Evolutionary conservation across 768 basidiomycete species (phyloP).

Genomic region (Brasilioporus rufonigricans): DNA sequence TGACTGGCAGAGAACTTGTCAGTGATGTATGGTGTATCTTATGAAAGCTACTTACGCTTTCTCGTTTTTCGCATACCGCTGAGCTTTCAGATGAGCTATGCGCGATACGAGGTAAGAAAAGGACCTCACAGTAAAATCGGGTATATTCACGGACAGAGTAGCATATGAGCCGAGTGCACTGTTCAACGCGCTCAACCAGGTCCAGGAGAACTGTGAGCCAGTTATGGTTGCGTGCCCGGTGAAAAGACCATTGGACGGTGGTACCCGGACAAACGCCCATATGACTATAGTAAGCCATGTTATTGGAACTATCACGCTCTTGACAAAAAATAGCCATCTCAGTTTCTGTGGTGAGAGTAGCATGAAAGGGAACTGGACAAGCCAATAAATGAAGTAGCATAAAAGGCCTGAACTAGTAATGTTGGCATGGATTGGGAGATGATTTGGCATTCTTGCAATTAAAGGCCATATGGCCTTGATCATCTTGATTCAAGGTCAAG

Average conservation of each 20-base stretch:
- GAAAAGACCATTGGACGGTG: conserved; percentile 59
- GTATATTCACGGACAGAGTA: conserved; percentile 75
- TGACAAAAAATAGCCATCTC: conserved; percentile 73
- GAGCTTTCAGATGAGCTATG: conserved; percentile 1
- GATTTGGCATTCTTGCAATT: conserved; percentile 60
- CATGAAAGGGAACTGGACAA: conserved; percentile 73
- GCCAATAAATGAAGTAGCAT: conserved; percentile 77
- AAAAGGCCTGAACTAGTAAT: conserved; percentile 71
- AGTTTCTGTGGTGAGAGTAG: conserved; percentile 76
- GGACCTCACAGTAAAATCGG: conserved; percentile 66
- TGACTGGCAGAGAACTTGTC: conserved; percentile 40
- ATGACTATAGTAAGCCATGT: conserved; percentile 71
- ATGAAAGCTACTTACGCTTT: conserved; percentile 44
- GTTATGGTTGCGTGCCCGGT: conserved; percentile 47
- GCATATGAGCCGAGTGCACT: conserved; percentile 74
- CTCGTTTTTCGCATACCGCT: conserved; percentile 74
- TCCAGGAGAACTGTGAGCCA: conserved; percentile 64
- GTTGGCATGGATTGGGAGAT: conserved; percentile 50
- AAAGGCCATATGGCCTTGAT: conserved; percentile 85
- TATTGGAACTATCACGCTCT: conserved; percentile 60
- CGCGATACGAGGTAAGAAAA: neutral
- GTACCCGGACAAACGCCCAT: conserved; percentile 72
- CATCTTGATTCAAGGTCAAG: conserved; percentile 40
- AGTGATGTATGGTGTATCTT: neutral
- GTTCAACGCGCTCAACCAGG: conserved; percentile 76